phyloP scores from a whole-genome alignment of 441 rosid genomes.

The Eutrema salsugineum region DNA sequence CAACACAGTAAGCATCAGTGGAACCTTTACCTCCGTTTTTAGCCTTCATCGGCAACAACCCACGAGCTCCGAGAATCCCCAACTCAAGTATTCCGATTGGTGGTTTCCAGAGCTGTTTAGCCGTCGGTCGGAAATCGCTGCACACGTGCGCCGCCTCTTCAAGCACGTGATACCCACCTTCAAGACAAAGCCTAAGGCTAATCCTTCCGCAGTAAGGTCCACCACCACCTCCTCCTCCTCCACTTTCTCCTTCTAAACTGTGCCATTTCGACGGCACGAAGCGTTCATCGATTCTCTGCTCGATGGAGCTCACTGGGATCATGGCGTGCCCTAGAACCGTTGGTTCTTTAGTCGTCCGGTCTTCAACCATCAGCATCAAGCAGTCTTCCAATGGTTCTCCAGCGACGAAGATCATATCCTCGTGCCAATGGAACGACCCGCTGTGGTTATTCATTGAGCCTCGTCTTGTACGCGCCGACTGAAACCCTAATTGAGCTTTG shows the following conservation, averaged over 20 bases:
- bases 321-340: slow-evolving; percentile 47
- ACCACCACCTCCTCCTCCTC: slow-evolving; percentile 10
- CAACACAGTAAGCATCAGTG: slow-evolving; percentile 88
- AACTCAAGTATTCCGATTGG: slow-evolving; percentile 79
- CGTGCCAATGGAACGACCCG: slow-evolving; percentile 80
- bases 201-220: slow-evolving; percentile 61
- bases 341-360: slow-evolving; percentile 56
- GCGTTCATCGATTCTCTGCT: slow-evolving; percentile 77
- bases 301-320: slow-evolving; percentile 67
- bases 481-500: slow-evolving; percentile 77
- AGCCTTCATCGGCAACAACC: slow-evolving; percentile 80
- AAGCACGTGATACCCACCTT: slow-evolving; percentile 97
- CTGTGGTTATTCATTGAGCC: slow-evolving; percentile 67
- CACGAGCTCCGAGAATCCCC: slow-evolving; percentile 88
- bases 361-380: slow-evolving; percentile 63
- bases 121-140: slow-evolving; percentile 94
- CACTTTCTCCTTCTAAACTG: slow-evolving; percentile 46
- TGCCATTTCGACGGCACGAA: slow-evolving; percentile 72
- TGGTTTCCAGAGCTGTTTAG: slow-evolving; percentile 97
- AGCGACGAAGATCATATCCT: slow-evolving; percentile 81
- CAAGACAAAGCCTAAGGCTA: slow-evolving; percentile 70
- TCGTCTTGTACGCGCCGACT: slow-evolving; percentile 67
- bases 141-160: slow-evolving; percentile 98
- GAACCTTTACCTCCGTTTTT: slow-evolving; percentile 69
- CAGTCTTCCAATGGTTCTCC: slow-evolving; percentile 91